Evolutionary conservation across 805 yeast genomes (phyloP).

Genomic region (Spathaspora arborariae): DNA sequence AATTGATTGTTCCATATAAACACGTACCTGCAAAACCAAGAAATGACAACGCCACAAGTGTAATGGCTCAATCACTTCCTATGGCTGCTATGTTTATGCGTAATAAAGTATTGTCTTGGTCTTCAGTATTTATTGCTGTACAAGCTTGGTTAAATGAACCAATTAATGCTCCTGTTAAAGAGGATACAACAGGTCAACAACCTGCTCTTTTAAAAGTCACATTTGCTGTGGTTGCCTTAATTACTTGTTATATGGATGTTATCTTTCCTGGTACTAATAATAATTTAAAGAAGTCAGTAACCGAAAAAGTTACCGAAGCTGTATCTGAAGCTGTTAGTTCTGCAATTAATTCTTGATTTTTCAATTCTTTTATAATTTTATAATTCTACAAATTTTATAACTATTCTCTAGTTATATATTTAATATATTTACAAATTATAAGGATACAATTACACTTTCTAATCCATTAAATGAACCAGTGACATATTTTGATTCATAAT

Average conservation of each 20-base stretch:
- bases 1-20: slow-evolving; percentile 35
- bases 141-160: slow-evolving; percentile 48
- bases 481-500: slow-evolving; percentile 19
- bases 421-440: not conserved
- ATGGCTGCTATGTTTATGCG: slow-evolving; percentile 69
- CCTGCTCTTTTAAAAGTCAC: slow-evolving; percentile 41
- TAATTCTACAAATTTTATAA: too few species aligned
- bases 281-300: slow-evolving; percentile 18
- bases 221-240: slow-evolving; percentile 45
- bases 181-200: slow-evolving; percentile 34
- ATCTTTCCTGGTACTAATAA: slow-evolving; percentile 43
- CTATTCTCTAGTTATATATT: not conserved
- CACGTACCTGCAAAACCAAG: slow-evolving; percentile 49
- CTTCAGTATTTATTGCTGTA: slow-evolving; percentile 48
- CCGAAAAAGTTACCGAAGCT: slow-evolving; percentile 14
- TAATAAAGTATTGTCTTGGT: slow-evolving; percentile 55
- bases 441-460: slow-evolving; percentile 23
- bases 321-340: slow-evolving; percentile 1
- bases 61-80: slow-evolving; percentile 56
- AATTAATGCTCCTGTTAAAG: slow-evolving; percentile 23
- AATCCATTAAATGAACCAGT: slow-evolving; percentile 33
- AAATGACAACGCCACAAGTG: slow-evolving; percentile 37
- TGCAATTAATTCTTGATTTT: not conserved
- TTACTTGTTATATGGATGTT: slow-evolving; percentile 53
- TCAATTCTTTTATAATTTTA: not conserved